These are phyloP conservation scores for Abrus precatorius DNA, from an alignment of 306 rosid genomes.

Conservation along the genomic window DNA sequence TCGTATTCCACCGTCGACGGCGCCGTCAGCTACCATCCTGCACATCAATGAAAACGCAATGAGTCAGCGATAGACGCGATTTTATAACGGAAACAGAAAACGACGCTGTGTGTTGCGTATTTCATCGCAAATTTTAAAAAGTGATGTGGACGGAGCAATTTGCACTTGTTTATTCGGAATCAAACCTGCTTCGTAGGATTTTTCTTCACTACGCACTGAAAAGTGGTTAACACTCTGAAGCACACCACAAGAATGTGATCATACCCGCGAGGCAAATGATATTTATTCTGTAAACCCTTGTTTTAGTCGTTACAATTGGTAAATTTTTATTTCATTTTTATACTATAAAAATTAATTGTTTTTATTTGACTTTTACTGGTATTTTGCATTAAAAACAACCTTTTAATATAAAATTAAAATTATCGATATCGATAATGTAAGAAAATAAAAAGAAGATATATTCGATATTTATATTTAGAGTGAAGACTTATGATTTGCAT, in stretches of 20 bases:
- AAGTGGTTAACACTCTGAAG: background rate
- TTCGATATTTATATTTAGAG: background rate
- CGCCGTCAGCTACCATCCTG: constrained; percentile 48
- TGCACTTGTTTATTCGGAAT: background rate
- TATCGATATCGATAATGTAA: too few species aligned
- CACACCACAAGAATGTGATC: background rate
- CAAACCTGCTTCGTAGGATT: background rate
- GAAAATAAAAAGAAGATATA: too few species aligned
- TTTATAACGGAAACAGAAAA: background rate
- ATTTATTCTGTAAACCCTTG: too few species aligned
- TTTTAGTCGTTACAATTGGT: too few species aligned
- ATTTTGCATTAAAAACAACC: too few species aligned
- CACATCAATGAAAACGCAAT: background rate
- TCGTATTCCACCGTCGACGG: constrained; percentile 40
- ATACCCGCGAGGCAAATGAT: background rate
- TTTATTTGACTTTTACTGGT: too few species aligned
- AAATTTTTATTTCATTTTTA: too few species aligned
- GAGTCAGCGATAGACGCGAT: background rate
- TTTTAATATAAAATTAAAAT: too few species aligned
- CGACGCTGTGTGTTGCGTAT: background rate
- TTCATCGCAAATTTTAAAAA: background rate
- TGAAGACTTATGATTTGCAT: background rate
- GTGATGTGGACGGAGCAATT: too few species aligned
- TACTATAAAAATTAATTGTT: too few species aligned
- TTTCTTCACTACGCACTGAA: background rate